Percentiles rank a stretch among this genome's conserved stretches.
Evolutionary conservation across 805 yeast species (phyloP).

Genomic region (Lachancea waltii): DNA sequence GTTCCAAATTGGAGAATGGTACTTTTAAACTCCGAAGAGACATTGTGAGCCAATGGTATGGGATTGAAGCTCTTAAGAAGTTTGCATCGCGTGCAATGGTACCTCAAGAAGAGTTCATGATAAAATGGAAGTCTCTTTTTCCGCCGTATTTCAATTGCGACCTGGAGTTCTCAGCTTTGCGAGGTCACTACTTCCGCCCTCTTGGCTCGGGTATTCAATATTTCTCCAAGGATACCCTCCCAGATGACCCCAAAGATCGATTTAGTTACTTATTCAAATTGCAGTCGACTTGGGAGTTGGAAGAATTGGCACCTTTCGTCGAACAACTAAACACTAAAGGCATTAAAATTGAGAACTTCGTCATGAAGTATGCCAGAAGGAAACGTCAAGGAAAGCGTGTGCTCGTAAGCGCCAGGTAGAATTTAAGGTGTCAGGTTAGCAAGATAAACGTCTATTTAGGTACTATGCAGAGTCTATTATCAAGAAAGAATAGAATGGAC

Average conservation of each 20-base stretch:
- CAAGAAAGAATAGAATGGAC: conserved; percentile 38
- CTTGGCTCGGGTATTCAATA: conserved; percentile 42
- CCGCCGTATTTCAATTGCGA: conserved; percentile 60
- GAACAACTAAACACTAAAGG: conserved; percentile 50
- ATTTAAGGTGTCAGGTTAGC: background rate
- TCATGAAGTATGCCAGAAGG: conserved; percentile 57
- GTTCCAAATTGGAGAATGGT: conserved; percentile 17
- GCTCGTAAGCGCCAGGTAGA: conserved; percentile 28
- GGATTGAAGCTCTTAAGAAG: conserved; percentile 43
- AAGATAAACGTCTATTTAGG: too few species aligned
- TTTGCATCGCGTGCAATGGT: conserved; percentile 30
- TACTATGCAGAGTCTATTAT: conserved; percentile 6
- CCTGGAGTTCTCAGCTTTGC: conserved; percentile 46
- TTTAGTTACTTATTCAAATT: conserved; percentile 46
- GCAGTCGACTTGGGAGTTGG: conserved; percentile 55
- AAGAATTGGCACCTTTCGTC: conserved; percentile 58
- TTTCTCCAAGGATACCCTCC: conserved; percentile 44
- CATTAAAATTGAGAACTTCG: conserved; percentile 49
- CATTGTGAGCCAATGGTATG: conserved; percentile 55
- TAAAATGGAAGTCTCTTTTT: conserved; percentile 55
- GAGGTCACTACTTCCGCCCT: conserved; percentile 52
- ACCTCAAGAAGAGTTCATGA: conserved; percentile 47
- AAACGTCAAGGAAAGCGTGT: conserved; percentile 40
- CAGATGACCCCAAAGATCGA: conserved; percentile 43
- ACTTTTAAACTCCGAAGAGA: conserved; percentile 37